Conservation (phyloP, 805 yeast genomes). For the Babjeviella inositovora region DNA sequence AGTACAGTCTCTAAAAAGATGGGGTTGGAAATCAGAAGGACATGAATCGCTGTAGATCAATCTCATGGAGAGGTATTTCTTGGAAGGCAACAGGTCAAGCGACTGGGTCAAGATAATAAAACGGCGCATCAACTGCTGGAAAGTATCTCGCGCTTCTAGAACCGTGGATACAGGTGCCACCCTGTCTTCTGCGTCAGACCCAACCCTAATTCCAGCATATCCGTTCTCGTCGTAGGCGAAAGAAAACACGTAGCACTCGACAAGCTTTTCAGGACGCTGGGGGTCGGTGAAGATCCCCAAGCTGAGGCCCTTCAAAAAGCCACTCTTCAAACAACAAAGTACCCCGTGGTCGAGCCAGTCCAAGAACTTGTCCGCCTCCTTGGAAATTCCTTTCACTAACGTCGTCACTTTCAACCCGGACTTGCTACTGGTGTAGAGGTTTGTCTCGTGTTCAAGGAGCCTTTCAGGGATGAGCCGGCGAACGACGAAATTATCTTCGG, state of each 20-base stretch:
- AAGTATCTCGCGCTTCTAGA: slow-evolving; percentile 20
- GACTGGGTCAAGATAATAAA: slow-evolving; percentile 37
- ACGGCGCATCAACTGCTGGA: slow-evolving; percentile 31
- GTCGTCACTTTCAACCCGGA: slow-evolving; percentile 27
- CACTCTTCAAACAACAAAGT: slow-evolving; percentile 21
- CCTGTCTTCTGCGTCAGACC: slow-evolving; percentile 3
- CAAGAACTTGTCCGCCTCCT: slow-evolving; percentile 28
- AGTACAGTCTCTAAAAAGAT: slow-evolving; percentile 21
- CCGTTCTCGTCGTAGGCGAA: slow-evolving; percentile 20
- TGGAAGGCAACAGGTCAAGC: slow-evolving; percentile 30
- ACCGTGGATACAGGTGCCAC: slow-evolving; percentile 5
- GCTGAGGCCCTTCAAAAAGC: slow-evolving; percentile 24
- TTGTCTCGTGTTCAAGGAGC: slow-evolving; percentile 9
- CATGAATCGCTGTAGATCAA: slow-evolving; percentile 29
- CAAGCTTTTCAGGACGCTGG: slow-evolving; percentile 18
- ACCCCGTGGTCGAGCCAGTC: slow-evolving; percentile 40
- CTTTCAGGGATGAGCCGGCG: slow-evolving; percentile 22
- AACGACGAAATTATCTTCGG: slow-evolving; percentile 35
- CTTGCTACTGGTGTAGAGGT: slow-evolving; percentile 8
- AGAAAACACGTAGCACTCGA: slow-evolving; percentile 34
- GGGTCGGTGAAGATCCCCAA: slow-evolving; percentile 27
- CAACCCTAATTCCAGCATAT: slow-evolving; percentile 7
- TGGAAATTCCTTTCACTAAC: slow-evolving; percentile 24
- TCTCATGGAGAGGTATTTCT: slow-evolving; percentile 28
- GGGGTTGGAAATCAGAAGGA: slow-evolving; percentile 32